These are phyloP conservation scores for Smittium culicis DNA, from an alignment of 371 early-diverging fungal genomes.

Conservation along the genomic window DNA sequence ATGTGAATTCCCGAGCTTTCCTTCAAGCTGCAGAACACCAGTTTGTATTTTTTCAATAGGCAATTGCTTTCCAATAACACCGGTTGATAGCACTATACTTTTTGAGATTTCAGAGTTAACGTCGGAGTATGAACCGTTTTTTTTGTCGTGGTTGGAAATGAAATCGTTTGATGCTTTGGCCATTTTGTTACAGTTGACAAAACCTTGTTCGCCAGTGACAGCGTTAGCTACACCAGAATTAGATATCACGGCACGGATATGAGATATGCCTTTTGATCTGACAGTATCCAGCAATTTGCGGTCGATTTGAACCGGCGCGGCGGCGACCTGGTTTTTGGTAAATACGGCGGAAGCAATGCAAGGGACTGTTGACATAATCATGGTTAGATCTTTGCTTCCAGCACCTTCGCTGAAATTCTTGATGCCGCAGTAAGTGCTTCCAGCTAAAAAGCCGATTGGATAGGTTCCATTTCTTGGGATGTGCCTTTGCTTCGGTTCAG, in stretches of 20 bases:
- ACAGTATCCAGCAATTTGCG: constrained; percentile 38
- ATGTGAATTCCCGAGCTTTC: constrained; percentile 39
- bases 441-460: constrained; percentile 71
- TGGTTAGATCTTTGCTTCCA: constrained; percentile 55
- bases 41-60: constrained; percentile 64
- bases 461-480: constrained; percentile 43
- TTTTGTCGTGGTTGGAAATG: constrained; percentile 15
- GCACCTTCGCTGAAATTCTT: constrained; percentile 66
- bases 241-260: constrained; percentile 53
- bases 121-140: background rate
- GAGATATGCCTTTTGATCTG: constrained; percentile 19
- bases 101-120: constrained; percentile 4
- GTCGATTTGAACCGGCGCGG: constrained; percentile 78
- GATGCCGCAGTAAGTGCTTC: constrained; percentile 58
- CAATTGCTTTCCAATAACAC: constrained; percentile 87
- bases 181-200: constrained; percentile 65
- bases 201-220: constrained; percentile 76
- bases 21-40: constrained; percentile 44
- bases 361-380: constrained; percentile 56
- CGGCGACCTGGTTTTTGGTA: constrained; percentile 80
- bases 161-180: constrained; percentile 37
- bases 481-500: constrained; percentile 31
- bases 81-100: constrained; percentile 82
- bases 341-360: constrained; percentile 80
- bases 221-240: constrained; percentile 95